phyloP scores from a whole-genome alignment of 495 filamentous ascomycete genomes.

The Aspergillus indologenus region DNA sequence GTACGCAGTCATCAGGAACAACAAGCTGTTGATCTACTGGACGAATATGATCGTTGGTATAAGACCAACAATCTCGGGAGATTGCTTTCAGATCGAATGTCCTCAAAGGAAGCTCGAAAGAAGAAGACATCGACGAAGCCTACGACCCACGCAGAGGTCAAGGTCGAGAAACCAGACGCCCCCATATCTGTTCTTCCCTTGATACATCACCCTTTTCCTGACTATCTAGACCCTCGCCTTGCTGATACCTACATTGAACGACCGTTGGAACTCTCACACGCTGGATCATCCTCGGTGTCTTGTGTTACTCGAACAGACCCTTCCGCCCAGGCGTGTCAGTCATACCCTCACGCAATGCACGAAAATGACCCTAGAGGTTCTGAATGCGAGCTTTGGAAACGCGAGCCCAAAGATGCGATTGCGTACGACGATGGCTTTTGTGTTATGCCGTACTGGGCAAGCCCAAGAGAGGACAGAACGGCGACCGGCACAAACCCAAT shows the following conservation, averaged over 20 bases:
- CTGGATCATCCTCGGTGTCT: background rate
- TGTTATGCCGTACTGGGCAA: slow-evolving; percentile 23
- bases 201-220: slow-evolving; percentile 10
- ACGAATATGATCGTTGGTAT: slow-evolving; percentile 70
- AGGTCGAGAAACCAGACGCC: slow-evolving; percentile 1
- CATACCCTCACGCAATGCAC: background rate
- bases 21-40: slow-evolving; percentile 46
- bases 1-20: slow-evolving; percentile 59
- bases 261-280: slow-evolving; percentile 4
- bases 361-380: background rate
- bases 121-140: slow-evolving; percentile 27
- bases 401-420: slow-evolving; percentile 8
- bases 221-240: slow-evolving; percentile 38
- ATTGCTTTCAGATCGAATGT: slow-evolving; percentile 67
- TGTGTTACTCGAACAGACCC: slow-evolving; percentile 5
- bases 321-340: background rate
- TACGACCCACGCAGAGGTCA: slow-evolving; percentile 5
- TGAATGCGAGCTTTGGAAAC: slow-evolving; percentile 15
- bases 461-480: slow-evolving; percentile 1
- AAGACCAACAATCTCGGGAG: slow-evolving; percentile 57
- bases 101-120: slow-evolving; percentile 65
- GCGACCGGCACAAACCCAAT: background rate
- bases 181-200: slow-evolving; percentile 5
- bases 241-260: slow-evolving; percentile 15
- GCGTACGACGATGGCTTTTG: slow-evolving; percentile 11